Evolutionary conservation across 768 basidiomycete species (phyloP).

Genomic region (Phlebiopsis gigantea): DNA sequence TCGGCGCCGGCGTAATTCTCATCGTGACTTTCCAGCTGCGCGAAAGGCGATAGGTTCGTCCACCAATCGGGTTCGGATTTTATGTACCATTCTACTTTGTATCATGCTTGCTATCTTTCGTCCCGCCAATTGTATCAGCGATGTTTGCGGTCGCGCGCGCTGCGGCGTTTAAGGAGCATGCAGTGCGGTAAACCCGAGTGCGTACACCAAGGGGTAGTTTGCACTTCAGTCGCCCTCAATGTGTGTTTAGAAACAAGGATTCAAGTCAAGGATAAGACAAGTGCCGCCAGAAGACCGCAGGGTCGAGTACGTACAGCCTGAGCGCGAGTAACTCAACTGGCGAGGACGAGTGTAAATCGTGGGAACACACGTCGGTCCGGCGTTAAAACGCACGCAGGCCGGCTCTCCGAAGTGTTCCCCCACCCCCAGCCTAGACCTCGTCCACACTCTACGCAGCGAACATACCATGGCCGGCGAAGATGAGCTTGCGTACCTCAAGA

Average conservation of each 20-base stretch:
- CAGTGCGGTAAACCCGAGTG: background rate
- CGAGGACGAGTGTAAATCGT: background rate
- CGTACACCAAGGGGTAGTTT: no score
- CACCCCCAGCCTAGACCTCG: background rate
- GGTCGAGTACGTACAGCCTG: background rate
- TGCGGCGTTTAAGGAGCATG: background rate
- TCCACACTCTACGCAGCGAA: background rate
- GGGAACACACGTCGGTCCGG: background rate
- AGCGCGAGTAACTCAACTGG: background rate
- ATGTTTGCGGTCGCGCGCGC: background rate
- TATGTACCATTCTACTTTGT: background rate
- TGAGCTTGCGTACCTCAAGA: slow-evolving; percentile 94
- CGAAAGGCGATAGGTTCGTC: slow-evolving; percentile 54
- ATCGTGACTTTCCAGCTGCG: slow-evolving; percentile 75
- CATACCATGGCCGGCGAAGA: slow-evolving; percentile 57
- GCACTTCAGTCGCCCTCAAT: no score
- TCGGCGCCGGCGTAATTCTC: slow-evolving; percentile 64
- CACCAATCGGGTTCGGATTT: background rate
- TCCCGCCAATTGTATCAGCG: background rate
- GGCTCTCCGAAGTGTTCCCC: background rate
- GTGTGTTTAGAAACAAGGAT: no score
- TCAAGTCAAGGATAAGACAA: no score
- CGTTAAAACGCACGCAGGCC: background rate
- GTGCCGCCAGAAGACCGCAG: no score
- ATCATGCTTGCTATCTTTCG: background rate